phyloP scores from a whole-genome alignment of 306 rosid genomes.

The Rubus parviflorus region DNA sequence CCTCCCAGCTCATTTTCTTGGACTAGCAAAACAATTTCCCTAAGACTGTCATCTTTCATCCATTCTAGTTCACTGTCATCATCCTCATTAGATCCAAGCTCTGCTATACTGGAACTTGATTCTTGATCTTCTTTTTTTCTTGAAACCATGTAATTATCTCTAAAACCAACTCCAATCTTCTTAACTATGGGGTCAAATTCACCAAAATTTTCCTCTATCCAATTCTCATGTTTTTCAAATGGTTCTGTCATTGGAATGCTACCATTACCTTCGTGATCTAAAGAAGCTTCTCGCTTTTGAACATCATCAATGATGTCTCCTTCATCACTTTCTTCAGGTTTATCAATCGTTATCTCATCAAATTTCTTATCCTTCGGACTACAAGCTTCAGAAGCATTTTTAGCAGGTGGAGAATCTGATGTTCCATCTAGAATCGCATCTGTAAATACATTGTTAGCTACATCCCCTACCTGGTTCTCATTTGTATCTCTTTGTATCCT shows the following conservation, averaged over 20 bases:
- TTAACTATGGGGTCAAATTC: constrained; percentile 75
- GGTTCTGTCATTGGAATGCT: constrained; percentile 23
- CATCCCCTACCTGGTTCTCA: constrained; percentile 27
- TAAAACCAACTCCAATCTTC: constrained; percentile 77
- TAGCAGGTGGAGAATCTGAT: constrained; percentile 38
- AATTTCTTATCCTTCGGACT: constrained; percentile 39
- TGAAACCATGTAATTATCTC: constrained; percentile 73
- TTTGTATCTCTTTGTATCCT: constrained; percentile 35
- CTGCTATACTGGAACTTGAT: constrained; percentile 33
- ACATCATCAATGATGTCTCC: constrained; percentile 27
- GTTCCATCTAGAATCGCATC: constrained; percentile 33
- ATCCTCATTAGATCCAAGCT: constrained; percentile 42
- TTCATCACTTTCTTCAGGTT: constrained; percentile 26
- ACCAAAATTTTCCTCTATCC: constrained; percentile 71
- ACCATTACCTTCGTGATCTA: constrained; percentile 39
- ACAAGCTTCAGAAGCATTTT: constrained; percentile 38
- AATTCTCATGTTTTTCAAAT: constrained; percentile 50
- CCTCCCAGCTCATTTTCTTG: constrained; percentile 82
- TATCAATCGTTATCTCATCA: constrained; percentile 30
- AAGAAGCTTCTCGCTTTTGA: constrained; percentile 40
- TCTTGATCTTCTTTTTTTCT: constrained; percentile 53
- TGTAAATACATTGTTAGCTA: constrained; percentile 19
- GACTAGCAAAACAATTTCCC: constrained; percentile 83
- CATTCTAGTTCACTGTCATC: constrained; percentile 79
- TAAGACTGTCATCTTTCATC: constrained; percentile 79